These are phyloP conservation scores for Solanum hybrid DNA, from an alignment of 305 asterid genomes.

Conservation along the genomic window DNA sequence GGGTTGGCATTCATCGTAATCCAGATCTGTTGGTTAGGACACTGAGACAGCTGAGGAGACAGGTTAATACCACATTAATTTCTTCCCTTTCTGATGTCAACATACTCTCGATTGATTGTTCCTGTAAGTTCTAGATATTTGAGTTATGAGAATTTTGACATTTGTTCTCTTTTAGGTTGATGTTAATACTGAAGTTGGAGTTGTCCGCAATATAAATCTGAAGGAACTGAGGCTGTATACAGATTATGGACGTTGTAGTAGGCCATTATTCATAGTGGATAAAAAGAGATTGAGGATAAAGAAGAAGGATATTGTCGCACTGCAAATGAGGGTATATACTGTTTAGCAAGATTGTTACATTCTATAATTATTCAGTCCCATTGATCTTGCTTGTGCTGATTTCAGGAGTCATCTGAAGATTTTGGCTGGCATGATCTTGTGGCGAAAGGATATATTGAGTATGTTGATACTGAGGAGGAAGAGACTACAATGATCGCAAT, in stretches of 20 bases:
- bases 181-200: conserved; percentile 29
- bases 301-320: conserved; percentile 14
- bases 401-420: conserved; percentile 19
- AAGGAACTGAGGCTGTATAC: conserved; percentile 22
- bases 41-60: conserved; percentile 25
- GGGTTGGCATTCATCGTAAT: conserved; percentile 30
- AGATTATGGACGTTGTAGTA: conserved; percentile 26
- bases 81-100: not conserved
- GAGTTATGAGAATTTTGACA: not conserved
- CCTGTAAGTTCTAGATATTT: not conserved
- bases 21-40: conserved; percentile 26
- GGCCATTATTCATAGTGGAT: conserved; percentile 23
- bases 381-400: not conserved
- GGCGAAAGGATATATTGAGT: conserved; percentile 20
- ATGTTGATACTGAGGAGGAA: conserved; percentile 25
- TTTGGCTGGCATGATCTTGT: conserved; percentile 27
- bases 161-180: conserved; percentile 16
- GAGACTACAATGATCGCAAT: conserved; percentile 27
- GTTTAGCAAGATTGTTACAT: not conserved
- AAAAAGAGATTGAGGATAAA: conserved; percentile 21
- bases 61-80: conserved; percentile 1
- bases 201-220: conserved; percentile 19
- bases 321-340: conserved; percentile 18
- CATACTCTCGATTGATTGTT: not conserved
- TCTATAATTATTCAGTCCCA: not conserved